These are phyloP conservation scores for Dictyostelium firmibasis DNA, from an alignment of 78 protist genomes.

Conservation along the genomic window DNA sequence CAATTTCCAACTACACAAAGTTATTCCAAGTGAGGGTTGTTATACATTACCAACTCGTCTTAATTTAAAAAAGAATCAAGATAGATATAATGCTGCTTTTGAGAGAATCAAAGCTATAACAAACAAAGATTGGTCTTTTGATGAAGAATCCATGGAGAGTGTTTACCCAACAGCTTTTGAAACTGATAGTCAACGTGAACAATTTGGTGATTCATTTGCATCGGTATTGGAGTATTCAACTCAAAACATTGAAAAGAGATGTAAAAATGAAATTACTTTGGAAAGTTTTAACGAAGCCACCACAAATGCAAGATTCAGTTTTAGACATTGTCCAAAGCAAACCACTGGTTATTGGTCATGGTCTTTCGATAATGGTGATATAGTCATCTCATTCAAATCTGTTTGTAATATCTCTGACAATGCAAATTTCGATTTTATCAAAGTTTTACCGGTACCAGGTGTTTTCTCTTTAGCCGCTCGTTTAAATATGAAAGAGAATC, in stretches of 20 bases:
- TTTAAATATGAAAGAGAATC: not conserved
- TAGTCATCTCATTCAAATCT: not conserved
- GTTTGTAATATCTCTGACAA: not conserved
- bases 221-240: not conserved
- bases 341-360: not conserved
- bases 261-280: not conserved
- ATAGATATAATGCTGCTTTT: not conserved
- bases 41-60: conserved; percentile 25
- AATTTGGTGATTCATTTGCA: conserved; percentile 25
- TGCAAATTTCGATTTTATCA: not conserved
- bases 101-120: conserved; percentile 31
- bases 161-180: conserved; percentile 6
- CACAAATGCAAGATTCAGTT: not conserved
- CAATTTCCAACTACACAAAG: conserved; percentile 3
- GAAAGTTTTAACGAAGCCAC: not conserved
- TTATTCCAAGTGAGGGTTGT: conserved; percentile 60
- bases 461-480: not conserved
- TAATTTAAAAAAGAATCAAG: conserved; percentile 16
- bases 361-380: not conserved
- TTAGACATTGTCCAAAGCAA: not conserved
- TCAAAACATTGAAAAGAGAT: conserved; percentile 14
- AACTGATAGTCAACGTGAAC: not conserved
- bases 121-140: conserved; percentile 32
- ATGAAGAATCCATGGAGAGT: conserved; percentile 30
- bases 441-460: not conserved